A percentile compares a stretch with the other conserved stretches of the same genome.
Evolutionary conservation across 768 basidiomycete genomes (phyloP).

Genomic region (Tubosaeta sp.): DNA sequence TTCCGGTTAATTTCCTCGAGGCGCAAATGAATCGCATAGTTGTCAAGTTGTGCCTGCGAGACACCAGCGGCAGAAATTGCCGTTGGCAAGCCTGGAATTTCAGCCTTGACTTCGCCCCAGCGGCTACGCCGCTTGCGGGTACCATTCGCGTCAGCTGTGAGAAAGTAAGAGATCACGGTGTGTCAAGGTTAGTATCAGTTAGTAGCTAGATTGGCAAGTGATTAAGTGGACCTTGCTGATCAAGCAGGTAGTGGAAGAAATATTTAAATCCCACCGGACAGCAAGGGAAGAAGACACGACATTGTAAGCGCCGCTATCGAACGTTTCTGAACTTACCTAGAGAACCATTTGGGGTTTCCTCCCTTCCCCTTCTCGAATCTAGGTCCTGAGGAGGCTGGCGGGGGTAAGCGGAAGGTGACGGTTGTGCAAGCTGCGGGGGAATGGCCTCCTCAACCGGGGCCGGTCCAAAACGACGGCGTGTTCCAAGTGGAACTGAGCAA

Average conservation of each 20-base stretch:
- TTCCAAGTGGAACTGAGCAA: conserved; percentile 68
- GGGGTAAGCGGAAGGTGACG: conserved; percentile 82
- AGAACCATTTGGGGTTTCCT: conserved; percentile 64
- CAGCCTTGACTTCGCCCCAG: conserved; percentile 93
- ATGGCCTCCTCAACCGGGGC: conserved; percentile 76
- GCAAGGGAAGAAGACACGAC: conserved; percentile 35
- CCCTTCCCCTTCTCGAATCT: conserved; percentile 60
- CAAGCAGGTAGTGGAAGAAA: conserved; percentile 23
- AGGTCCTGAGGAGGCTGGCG: conserved; percentile 54
- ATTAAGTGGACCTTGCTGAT: conserved; percentile 29
- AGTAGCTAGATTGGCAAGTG: conserved; percentile 34
- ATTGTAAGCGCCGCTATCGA: conserved; percentile 36
- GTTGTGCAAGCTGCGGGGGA: conserved; percentile 82
- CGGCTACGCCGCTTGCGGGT: conserved; percentile 94
- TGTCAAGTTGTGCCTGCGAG: conserved; percentile 93
- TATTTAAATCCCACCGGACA: conserved; percentile 30
- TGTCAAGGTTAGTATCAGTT: conserved; percentile 57
- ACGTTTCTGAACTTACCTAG: conserved; percentile 64
- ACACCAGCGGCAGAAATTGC: conserved; percentile 92
- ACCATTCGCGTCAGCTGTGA: conserved; percentile 73
- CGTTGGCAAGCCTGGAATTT: conserved; percentile 90
- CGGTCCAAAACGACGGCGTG: conserved; percentile 88
- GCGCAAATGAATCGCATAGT: conserved; percentile 93
- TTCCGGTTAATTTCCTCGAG: conserved; percentile 98
- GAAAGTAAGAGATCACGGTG: conserved; percentile 38